These are phyloP conservation scores for Candida argentea DNA, from an alignment of 805 yeast genomes.

Conservation along the genomic window DNA sequence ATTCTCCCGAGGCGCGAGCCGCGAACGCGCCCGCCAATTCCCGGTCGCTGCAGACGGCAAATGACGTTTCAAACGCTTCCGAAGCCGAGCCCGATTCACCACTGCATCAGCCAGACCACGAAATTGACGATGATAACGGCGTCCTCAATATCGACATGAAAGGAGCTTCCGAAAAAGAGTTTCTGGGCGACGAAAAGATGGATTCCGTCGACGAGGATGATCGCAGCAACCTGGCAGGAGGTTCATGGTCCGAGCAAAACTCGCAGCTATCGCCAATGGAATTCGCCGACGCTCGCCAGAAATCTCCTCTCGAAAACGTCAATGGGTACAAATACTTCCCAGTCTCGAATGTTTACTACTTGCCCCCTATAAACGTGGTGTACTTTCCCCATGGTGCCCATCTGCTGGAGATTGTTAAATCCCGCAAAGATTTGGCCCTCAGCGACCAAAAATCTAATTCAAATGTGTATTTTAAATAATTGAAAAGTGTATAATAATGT, in stretches of 20 bases:
- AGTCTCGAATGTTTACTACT: constrained; percentile 38
- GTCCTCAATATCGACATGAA: constrained; percentile 1
- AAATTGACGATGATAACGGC: constrained; percentile 2
- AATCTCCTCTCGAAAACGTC: constrained; percentile 4
- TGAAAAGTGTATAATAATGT: neutral
- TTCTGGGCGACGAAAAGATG: neutral
- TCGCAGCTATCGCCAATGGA: constrained; percentile 1
- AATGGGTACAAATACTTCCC: constrained; percentile 40
- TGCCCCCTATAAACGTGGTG: constrained; percentile 46
- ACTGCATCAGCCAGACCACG: constrained; percentile 2
- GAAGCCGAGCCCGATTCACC: neutral
- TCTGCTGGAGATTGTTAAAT: constrained; percentile 13
- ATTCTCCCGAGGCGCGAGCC: constrained; percentile 4
- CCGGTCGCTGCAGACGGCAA: constrained; percentile 1
- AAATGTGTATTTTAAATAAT: constrained; percentile 9
- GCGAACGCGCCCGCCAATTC: neutral
- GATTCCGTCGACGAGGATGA: constrained; percentile 1
- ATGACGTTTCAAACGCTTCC: neutral
- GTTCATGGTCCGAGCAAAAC: neutral
- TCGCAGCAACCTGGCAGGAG: neutral
- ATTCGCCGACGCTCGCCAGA: constrained; percentile 2
- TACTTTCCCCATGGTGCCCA: constrained; percentile 48
- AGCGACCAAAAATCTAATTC: constrained; percentile 7
- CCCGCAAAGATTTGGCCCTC: constrained; percentile 3
- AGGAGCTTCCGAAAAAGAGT: constrained; percentile 1